Percentiles rank a stretch among this genome's conserved stretches.
These are phyloP conservation scores for Leccinum griseonigrum DNA, from an alignment of 1,284 basidiomycete genomes.

Conservation along the genomic window DNA sequence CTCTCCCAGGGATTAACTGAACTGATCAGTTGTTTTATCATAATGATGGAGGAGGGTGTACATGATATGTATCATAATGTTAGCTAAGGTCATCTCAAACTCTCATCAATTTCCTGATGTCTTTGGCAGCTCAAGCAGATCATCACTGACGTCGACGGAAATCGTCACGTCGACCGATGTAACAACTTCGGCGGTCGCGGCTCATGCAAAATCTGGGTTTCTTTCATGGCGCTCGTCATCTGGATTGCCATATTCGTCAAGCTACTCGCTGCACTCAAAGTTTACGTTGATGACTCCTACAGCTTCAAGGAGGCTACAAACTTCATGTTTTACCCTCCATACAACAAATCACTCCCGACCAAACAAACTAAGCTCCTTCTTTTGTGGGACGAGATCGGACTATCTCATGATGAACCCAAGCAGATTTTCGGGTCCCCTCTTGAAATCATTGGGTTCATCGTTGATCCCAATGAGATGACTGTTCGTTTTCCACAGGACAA, in stretches of 20 bases:
- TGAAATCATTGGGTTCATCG: conserved; percentile 32
- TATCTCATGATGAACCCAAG: conserved; percentile 34
- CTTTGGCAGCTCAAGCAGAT: conserved; percentile 45
- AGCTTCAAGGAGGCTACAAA: conserved; percentile 3
- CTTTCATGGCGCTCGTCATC: conserved; percentile 32
- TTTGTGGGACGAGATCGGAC: conserved; percentile 33
- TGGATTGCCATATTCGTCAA: conserved; percentile 34
- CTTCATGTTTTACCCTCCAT: conserved; percentile 11
- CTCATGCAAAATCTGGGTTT: conserved; percentile 28
- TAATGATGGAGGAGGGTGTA: too few species aligned
- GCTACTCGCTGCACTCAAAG: conserved; percentile 14
- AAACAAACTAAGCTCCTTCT: conserved; percentile 26
- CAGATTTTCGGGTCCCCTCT: conserved; percentile 28
- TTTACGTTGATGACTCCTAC: conserved; percentile 35
- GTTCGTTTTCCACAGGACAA: conserved; percentile 19
- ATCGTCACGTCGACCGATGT: conserved; percentile 29
- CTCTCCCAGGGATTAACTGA: too few species aligned
- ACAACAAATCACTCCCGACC: conserved; percentile 22
- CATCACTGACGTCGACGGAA: conserved; percentile 21
- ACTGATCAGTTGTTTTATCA: too few species aligned
- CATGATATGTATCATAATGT: too few species aligned
- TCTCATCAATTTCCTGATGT: too few species aligned
- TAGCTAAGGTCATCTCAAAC: too few species aligned
- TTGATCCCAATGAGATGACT: conserved; percentile 31
- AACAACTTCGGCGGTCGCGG: conserved; percentile 34